Percentiles rank a stretch among this genome's conserved stretches.
Evolutionary conservation across 2,329 filamentous ascomycete genomes (phyloP).

Genomic region (Apiospora pterosperma): DNA sequence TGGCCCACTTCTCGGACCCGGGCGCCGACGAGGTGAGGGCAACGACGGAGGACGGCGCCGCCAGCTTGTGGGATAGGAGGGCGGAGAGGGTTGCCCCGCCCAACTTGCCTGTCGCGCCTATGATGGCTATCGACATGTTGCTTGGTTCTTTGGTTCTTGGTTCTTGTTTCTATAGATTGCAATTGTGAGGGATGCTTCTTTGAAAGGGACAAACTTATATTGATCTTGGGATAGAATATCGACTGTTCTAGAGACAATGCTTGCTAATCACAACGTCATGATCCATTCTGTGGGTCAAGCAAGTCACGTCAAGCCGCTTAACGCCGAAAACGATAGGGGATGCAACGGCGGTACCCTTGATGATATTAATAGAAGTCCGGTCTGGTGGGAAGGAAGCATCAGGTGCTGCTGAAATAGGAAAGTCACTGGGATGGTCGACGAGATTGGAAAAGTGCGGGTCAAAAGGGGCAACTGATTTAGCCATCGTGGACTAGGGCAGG

Average conservation of each 20-base stretch:
- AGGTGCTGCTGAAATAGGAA: no score
- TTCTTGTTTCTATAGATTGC: background rate
- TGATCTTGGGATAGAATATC: background rate
- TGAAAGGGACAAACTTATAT: background rate
- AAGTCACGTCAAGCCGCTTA: background rate
- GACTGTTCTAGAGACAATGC: background rate
- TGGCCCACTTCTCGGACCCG: slow-evolving; percentile 35
- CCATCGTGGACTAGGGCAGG: no score
- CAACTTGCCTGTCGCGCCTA: slow-evolving; percentile 50
- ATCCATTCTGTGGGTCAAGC: background rate
- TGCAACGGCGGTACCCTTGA: background rate
- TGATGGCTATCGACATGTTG: slow-evolving; percentile 33
- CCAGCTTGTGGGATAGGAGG: slow-evolving; percentile 37
- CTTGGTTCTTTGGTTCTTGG: background rate
- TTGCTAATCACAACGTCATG: background rate
- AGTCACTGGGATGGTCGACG: no score
- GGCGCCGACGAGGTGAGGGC: slow-evolving; percentile 38
- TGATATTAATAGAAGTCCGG: no score
- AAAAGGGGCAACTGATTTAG: no score
- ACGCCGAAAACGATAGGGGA: background rate
- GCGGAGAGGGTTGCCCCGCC: slow-evolving; percentile 48
- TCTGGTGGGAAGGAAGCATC: no score
- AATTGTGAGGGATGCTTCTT: background rate
- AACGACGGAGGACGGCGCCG: slow-evolving; percentile 17
- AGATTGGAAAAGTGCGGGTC: no score